Base-by-base conservation (phyloP, 2,329 filamentous ascomycete genomes). In the Ascochyta koolunga region DNA sequence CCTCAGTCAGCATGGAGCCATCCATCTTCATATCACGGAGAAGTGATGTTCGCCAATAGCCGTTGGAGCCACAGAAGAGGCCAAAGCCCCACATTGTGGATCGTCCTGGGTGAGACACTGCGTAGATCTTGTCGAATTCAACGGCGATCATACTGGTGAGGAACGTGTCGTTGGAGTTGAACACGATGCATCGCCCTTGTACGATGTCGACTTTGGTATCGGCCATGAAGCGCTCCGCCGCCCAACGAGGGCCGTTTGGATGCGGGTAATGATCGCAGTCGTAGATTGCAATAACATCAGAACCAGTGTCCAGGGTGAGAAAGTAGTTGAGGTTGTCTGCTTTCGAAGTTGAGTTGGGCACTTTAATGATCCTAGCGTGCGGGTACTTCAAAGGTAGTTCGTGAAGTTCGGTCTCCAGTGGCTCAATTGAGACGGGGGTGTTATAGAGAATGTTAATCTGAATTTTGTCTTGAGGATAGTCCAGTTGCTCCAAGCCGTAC, bases 111-210 rank as follows among this genome's bases (percentile, higher is more conserved):
- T 81, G 79, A 10, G 79, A 80, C 10, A 80, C 79, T 2, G 79
- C 79, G 58, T 81, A 81, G 54, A 81, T 81, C 64, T 81, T 81
- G 65, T 81, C 79, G 50, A 81, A 81, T 56, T 81, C 79, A 29
- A 81, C 76, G 2, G 77, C 73, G 15, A 81, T 80, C 77, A 81
- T 78, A 40, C 71, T 75, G 1, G 79, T 75, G 37, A 79, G 69
- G 59, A 79, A 73, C 4, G 69, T 75, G 4, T 77, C 76, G 11
- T 70, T 68, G 5, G 79, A 72, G 61, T 81, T 81, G 68, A 80
- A 79, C 27, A 81, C 70, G 4, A 81, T 73, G 60, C 79, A 81
- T 19, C 79, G 76, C 7, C 79, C 79, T 66, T 81, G 79, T 5
- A 81, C 79, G 50, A 80, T 78, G 47, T 80, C 78, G 19, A 78